Percentiles rank a stretch among this genome's conserved stretches.
phyloP scores from a whole-genome alignment of 495 filamentous ascomycete genomes.

The Podospora appendiculata region DNA sequence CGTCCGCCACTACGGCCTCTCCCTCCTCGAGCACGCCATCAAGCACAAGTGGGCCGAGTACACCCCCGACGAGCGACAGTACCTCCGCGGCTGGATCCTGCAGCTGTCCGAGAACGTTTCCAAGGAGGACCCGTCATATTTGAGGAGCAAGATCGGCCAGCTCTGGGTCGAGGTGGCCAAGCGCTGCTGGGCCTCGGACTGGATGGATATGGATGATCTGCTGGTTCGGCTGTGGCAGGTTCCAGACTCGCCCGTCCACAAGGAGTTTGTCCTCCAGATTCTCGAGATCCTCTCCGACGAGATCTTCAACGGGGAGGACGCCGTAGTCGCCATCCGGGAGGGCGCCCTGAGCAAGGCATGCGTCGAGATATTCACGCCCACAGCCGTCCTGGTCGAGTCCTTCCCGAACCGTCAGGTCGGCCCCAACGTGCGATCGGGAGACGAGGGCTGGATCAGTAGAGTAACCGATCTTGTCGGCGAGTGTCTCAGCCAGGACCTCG shows the following conservation, averaged over 20 bases:
- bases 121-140: conserved; percentile 67
- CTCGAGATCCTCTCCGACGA: conserved; percentile 94
- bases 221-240: conserved; percentile 73
- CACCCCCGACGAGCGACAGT: conserved; percentile 50
- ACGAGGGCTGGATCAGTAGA: conserved; percentile 81
- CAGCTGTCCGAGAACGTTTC: conserved; percentile 66
- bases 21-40: conserved; percentile 80
- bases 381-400: conserved; percentile 60
- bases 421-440: conserved; percentile 58
- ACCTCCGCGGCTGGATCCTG: conserved; percentile 66
- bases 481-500: conserved; percentile 58
- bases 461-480: conserved; percentile 65
- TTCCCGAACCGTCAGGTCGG: conserved; percentile 58
- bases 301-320: conserved; percentile 84
- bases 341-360: conserved; percentile 77
- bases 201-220: conserved; percentile 87
- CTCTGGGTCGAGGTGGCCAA: conserved; percentile 94
- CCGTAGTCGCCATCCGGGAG: conserved; percentile 72
- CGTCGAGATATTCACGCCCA: conserved; percentile 86
- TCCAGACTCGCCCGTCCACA: conserved; percentile 56
- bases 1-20: conserved; percentile 88
- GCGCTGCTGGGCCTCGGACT: conserved; percentile 81
- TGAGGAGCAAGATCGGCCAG: conserved; percentile 92
- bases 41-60: conserved; percentile 74
- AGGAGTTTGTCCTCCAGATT: conserved; percentile 72